Evolutionary conservation across 441 rosid genomes (phyloP), one percentile per base, ranked within the genome.

Genomic region (Eruca vesicaria): DNA sequence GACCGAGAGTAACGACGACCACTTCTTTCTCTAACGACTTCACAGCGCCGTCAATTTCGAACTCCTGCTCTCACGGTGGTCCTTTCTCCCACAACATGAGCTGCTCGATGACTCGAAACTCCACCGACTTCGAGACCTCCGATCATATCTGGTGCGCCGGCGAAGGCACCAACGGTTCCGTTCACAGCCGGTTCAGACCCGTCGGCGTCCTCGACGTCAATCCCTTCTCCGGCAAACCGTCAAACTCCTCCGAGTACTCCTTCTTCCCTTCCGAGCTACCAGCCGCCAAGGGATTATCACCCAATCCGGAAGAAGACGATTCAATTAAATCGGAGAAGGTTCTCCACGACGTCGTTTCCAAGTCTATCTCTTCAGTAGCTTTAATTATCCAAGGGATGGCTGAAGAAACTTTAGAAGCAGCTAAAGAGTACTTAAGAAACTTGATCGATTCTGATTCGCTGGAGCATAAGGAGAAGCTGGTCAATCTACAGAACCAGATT

Each of bases 141-240:
- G 98, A 93, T 66, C 96, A 86, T 41, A 81, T 90, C 86, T 96
- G 97, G 96, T 85, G 90, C 77, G 98, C 94, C 57, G 98, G 99
- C 41, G 98, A 96, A 78, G 98, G 99, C 73, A 93, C 99, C 50
- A 96, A 96, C 71, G 99, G 99, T 67, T 96, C 99, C 3, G 99
- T 96, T 62, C 99, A 96, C 55, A 93, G 98, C 80, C 78, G 99
- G 78, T 96, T 96, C 82, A 90, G 90, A 86, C 99, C 99, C 14
- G 78, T 93, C 69, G 97, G 92, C 15, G 97, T 93, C 78, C 89
- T 94, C 19, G 78, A 9, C 55, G 78, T 21, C 56, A 81, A 84
- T 66, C 82, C 74, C n/a, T 80, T 91, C 80, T 79, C 88, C 66
- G 80, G 82, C 41, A 93, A 80, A 80, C 81, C 96, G 58, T 41